These are phyloP conservation scores for Setomelanomma holmii DNA, from an alignment of 2,329 filamentous ascomycete genomes.

Conservation along the genomic window DNA sequence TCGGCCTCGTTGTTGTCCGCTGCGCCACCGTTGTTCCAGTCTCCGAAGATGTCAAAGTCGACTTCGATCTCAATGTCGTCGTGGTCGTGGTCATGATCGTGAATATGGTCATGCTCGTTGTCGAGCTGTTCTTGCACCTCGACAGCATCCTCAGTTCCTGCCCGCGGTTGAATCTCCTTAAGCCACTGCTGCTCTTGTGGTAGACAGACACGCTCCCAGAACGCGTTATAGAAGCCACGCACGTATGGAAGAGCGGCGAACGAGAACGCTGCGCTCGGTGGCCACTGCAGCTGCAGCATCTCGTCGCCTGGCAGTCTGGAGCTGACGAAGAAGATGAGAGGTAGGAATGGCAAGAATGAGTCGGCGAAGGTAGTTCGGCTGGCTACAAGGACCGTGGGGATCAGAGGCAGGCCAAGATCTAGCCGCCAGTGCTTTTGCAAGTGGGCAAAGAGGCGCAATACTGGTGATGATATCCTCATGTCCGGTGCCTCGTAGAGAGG, in stretches of 20 bases:
- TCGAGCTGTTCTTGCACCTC: constrained; percentile 22
- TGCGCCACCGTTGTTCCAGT: constrained; percentile 47
- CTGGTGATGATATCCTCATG: constrained; percentile 38
- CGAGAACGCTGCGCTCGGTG: constrained; percentile 70
- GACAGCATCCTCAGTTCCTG: constrained; percentile 40
- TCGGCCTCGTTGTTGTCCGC: constrained; percentile 48
- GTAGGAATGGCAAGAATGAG: constrained; percentile 67
- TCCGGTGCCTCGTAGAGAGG: constrained; percentile 48
- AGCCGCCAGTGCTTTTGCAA: constrained; percentile 57
- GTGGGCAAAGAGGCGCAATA: constrained; percentile 38
- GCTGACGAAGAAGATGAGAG: constrained; percentile 66
- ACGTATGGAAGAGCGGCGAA: constrained; percentile 72
- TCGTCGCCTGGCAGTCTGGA: constrained; percentile 55
- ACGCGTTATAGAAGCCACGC: constrained; percentile 67
- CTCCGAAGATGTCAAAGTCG: constrained; percentile 54
- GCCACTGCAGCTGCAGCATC: constrained; percentile 66
- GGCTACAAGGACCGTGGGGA: constrained; percentile 72
- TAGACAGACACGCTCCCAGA: constrained; percentile 67
- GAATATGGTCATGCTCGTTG: constrained; percentile 19
- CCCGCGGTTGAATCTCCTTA: constrained; percentile 66
- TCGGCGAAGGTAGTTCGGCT: constrained; percentile 71
- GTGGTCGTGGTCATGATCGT: constrained; percentile 27
- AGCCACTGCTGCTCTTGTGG: constrained; percentile 67
- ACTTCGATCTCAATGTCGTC: constrained; percentile 53
- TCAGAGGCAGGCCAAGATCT: constrained; percentile 69